Evolutionary conservation across 2,329 filamentous ascomycete species (phyloP).

Genomic region (Botryotinia globosa): DNA sequence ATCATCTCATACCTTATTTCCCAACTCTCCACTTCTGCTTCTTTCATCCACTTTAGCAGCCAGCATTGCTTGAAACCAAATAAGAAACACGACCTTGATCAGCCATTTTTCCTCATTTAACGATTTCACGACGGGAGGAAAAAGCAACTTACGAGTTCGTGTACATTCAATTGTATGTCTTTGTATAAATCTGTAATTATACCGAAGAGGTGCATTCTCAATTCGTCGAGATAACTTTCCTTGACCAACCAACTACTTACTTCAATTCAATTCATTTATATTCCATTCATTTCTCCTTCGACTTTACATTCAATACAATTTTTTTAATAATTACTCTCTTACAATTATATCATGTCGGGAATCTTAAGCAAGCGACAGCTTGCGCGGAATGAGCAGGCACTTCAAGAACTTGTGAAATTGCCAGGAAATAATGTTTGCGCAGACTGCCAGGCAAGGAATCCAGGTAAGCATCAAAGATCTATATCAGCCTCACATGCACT

Average conservation of each 20-base stretch:
- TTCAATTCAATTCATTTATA: background rate
- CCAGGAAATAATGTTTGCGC: constrained; percentile 92
- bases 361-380: constrained; percentile 93
- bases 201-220: constrained; percentile 10
- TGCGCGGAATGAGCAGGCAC: constrained; percentile 87
- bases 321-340: constrained; percentile 21
- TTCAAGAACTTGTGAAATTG: constrained; percentile 86
- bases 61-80: background rate
- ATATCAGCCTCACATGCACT: background rate
- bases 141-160: constrained; percentile 26
- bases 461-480: constrained; percentile 60
- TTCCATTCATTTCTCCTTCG: background rate
- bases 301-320: background rate
- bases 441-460: constrained; percentile 87
- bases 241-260: constrained; percentile 7
- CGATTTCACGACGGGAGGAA: constrained; percentile 27
- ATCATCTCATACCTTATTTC: background rate
- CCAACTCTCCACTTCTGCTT: background rate
- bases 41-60: background rate
- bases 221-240: constrained; percentile 10
- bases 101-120: constrained; percentile 17
- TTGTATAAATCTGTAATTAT: constrained; percentile 31
- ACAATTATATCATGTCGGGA: constrained; percentile 71
- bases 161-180: constrained; percentile 29
- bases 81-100: background rate